These are phyloP conservation scores for Calonectria fujianensis DNA, from an alignment of 2,329 filamentous ascomycete genomes.

Conservation along the genomic window DNA sequence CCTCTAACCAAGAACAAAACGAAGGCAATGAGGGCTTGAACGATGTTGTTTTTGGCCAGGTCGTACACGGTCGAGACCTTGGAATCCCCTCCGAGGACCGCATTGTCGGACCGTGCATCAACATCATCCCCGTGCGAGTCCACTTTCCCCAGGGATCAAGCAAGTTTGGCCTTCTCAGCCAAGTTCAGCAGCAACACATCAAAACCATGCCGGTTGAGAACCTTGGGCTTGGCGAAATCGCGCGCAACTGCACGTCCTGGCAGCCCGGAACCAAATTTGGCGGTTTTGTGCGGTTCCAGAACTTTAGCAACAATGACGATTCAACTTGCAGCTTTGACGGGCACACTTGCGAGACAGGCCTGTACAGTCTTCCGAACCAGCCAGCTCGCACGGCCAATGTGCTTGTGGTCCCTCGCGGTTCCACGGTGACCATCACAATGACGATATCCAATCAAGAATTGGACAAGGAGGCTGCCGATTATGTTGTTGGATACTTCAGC, in stretches of 20 bases:
- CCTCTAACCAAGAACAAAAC: neutral
- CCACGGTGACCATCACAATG: neutral
- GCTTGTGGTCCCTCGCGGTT: neutral
- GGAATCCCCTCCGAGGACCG: constrained; percentile 3
- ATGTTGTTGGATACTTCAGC: constrained; percentile 13
- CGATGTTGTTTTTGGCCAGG: constrained; percentile 13
- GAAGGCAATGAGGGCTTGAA: neutral
- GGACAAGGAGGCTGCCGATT: constrained; percentile 3
- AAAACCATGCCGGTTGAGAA: constrained; percentile 17
- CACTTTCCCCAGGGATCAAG: constrained; percentile 5
- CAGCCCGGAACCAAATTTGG: constrained; percentile 12
- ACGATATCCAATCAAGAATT: constrained; percentile 12
- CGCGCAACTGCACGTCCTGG: neutral
- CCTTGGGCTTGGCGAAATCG: constrained; percentile 6
- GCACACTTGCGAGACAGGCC: neutral
- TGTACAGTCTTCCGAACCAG: constrained; percentile 9
- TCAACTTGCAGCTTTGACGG: constrained; percentile 8
- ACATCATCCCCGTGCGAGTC: constrained; percentile 13
- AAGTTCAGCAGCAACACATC: constrained; percentile 5
- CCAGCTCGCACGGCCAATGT: constrained; percentile 11
- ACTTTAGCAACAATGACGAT: constrained; percentile 16
- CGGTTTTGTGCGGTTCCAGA: constrained; percentile 18
- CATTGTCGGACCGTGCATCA: constrained; percentile 17
- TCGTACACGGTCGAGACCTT: constrained; percentile 10
- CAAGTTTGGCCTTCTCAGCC: neutral